phyloP scores from a whole-genome alignment of 805 yeast species.

The Candida taoyuanica region DNA sequence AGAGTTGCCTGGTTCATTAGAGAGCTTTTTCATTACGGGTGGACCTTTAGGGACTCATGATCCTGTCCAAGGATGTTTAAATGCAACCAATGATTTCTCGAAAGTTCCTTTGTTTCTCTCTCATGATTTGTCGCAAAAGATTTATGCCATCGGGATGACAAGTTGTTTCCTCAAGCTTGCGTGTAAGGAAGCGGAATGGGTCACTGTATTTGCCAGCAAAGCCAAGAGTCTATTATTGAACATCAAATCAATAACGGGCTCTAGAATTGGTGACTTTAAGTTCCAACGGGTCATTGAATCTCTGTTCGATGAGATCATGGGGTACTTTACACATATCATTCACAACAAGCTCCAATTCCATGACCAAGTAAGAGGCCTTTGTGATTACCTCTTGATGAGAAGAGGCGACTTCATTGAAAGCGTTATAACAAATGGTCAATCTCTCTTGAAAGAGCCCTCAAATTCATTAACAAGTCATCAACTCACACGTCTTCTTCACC shows the following conservation, averaged over 20 bases:
- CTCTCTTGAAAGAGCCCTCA: slow-evolving; percentile 56
- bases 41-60: background rate
- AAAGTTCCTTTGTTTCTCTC: background rate
- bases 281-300: slow-evolving; percentile 33
- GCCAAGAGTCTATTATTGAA: slow-evolving; percentile 28
- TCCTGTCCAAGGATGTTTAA: background rate
- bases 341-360: slow-evolving; percentile 44
- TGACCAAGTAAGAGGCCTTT: slow-evolving; percentile 56
- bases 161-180: slow-evolving; percentile 55
- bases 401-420: slow-evolving; percentile 80
- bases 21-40: slow-evolving; percentile 47
- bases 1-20: slow-evolving; percentile 45
- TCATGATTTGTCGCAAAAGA: slow-evolving; percentile 31
- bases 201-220: slow-evolving; percentile 30
- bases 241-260: slow-evolving; percentile 6
- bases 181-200: slow-evolving; percentile 70
- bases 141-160: slow-evolving; percentile 69
- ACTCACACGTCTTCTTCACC: slow-evolving; percentile 57
- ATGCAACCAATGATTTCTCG: background rate
- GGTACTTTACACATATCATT: slow-evolving; percentile 46
- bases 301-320: slow-evolving; percentile 50
- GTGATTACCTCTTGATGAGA: slow-evolving; percentile 63
- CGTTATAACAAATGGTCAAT: slow-evolving; percentile 50
- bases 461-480: slow-evolving; percentile 58
- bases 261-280: slow-evolving; percentile 12